phyloP scores from a whole-genome alignment of 2,329 filamentous ascomycete species.

The Metarhizium sp. region DNA sequence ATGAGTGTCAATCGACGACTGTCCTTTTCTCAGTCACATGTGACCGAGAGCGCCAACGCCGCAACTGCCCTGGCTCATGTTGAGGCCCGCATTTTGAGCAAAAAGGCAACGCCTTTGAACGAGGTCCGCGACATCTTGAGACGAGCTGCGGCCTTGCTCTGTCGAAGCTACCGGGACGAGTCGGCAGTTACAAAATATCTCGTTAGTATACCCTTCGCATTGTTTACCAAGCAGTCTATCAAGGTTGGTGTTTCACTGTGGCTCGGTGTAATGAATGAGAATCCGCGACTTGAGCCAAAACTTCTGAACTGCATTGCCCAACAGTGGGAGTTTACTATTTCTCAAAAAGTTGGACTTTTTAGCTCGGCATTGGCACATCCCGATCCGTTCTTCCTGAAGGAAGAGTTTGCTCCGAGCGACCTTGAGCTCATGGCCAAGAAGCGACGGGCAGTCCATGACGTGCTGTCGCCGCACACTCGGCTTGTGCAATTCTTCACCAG shows the following conservation, averaged over 20 bases:
- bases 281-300: slow-evolving; percentile 76
- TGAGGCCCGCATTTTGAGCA: slow-evolving; percentile 58
- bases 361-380: slow-evolving; percentile 60
- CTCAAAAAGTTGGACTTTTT: slow-evolving; percentile 73
- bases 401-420: slow-evolving; percentile 90
- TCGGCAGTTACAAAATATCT: slow-evolving; percentile 76
- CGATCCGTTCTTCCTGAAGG: slow-evolving; percentile 83
- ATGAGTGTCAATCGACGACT: slow-evolving; percentile 45
- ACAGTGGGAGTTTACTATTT: slow-evolving; percentile 81
- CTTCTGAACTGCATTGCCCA: slow-evolving; percentile 80
- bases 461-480: slow-evolving; percentile 78
- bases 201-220: slow-evolving; percentile 82
- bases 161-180: slow-evolving; percentile 65
- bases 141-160: slow-evolving; percentile 77
- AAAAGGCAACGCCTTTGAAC: slow-evolving; percentile 59
- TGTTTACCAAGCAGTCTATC: slow-evolving; percentile 92
- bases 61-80: slow-evolving; percentile 62
- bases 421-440: slow-evolving; percentile 62
- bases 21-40: slow-evolving; percentile 41
- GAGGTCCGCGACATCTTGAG: slow-evolving; percentile 77
- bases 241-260: slow-evolving; percentile 92
- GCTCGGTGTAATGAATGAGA: slow-evolving; percentile 96
- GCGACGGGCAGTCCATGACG: slow-evolving; percentile 70
- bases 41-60: slow-evolving; percentile 47
- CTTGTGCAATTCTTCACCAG: slow-evolving; percentile 85